phyloP scores from a whole-genome alignment of 2,329 filamentous ascomycete species.

The Alternaria conjuncta region DNA sequence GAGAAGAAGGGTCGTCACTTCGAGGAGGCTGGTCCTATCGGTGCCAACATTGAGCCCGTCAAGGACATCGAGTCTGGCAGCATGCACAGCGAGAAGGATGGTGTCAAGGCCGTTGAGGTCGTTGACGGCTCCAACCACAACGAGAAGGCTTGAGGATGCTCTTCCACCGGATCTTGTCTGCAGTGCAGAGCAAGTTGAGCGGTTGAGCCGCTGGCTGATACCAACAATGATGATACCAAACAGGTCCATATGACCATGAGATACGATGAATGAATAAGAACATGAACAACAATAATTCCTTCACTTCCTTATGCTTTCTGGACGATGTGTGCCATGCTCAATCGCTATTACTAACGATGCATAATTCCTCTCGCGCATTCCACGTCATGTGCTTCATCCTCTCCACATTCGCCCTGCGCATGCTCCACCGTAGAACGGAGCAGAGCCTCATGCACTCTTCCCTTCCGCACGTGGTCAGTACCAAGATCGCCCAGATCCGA shows the following conservation, averaged over 20 bases:
- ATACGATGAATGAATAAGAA: background rate
- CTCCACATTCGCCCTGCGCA: background rate
- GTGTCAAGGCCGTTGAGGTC: slow-evolving; percentile 26
- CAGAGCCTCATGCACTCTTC: background rate
- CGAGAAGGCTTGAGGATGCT: slow-evolving; percentile 8
- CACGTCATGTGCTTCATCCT: background rate
- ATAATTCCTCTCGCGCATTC: background rate
- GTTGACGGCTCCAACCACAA: slow-evolving; percentile 13
- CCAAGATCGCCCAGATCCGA: background rate
- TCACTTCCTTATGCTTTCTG: background rate
- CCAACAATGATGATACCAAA: background rate
- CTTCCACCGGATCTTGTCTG: background rate
- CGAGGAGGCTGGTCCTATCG: slow-evolving; percentile 64
- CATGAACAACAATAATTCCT: background rate
- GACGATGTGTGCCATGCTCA: background rate
- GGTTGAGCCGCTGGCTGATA: background rate
- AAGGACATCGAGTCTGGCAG: slow-evolving; percentile 45
- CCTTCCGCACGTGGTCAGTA: background rate
- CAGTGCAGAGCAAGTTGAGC: background rate
- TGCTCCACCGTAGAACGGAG: background rate
- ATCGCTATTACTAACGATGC: background rate
- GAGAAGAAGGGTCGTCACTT: slow-evolving; percentile 77
- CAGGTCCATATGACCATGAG: background rate
- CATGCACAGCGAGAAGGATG: slow-evolving; percentile 37
- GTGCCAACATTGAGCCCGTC: slow-evolving; percentile 36